Base-by-base conservation (phyloP, 352 stramenopile genomes). In the Globisporangium canariense region DNA sequence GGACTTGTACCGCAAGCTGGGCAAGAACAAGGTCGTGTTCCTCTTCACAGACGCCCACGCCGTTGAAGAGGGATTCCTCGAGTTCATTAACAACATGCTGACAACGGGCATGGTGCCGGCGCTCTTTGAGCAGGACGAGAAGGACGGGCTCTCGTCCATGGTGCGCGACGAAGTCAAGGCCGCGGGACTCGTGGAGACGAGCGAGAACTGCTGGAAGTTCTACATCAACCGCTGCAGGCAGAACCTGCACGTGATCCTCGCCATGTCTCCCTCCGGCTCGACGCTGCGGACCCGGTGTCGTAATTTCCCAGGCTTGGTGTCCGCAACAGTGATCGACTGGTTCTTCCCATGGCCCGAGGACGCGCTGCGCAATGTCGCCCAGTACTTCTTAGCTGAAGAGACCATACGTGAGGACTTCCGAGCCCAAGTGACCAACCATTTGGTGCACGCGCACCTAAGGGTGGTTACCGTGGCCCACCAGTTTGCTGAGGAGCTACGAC, bases 51-150 rank as follows among this genome's bases (percentile, higher is more conserved):
- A 98, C 63, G 94, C 94, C 0, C 94, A 98, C 64, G 93, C 97
- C 0, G 93, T 98, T 2, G 90, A 98, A 66, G 95, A 98, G 82
- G 95, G 91, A 2, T 98, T 98, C 64, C 77, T 98, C 18, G 95
- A 98, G 67, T 98, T 98, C 59, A 94, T 98, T 64, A 98, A 98
- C 77, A 98, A 98, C 64, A 98, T 98, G 90, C 77, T 98, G 7
- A 98, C 94, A 0, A 98, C 94, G 0, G 95, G 95, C 1, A 94
- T 97, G 74, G 94, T 98, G 11, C 93, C 94, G 1, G 93, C 91
- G 2, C 67, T 98, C 2, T 98, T 98, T 68, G 93, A 96, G 56
- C 74, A 90, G 22, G 93, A 98, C 45, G 95, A 98, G 64, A 90
- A 92, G 45, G 95, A 98, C 51, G 76, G 74, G 9, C 74, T 98